Conservation (phyloP, 495 filamentous ascomycete genomes). For the Aspergillus affinis region DNA sequence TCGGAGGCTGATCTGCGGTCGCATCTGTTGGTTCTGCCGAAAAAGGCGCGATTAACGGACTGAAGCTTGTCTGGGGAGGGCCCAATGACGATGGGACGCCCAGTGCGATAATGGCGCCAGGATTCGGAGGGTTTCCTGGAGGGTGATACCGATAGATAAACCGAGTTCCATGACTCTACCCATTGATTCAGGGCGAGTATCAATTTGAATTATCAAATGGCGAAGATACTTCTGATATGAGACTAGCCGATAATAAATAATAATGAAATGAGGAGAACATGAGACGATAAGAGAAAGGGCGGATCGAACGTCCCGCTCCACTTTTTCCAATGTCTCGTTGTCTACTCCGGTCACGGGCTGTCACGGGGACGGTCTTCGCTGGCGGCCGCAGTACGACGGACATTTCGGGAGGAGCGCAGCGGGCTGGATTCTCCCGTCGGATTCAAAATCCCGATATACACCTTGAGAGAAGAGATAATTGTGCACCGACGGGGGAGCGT, state of each 20-base stretch:
- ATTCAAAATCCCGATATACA: not conserved
- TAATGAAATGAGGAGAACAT: not conserved
- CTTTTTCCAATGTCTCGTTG: not conserved
- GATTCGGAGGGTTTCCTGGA: not conserved
- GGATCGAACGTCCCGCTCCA: not conserved
- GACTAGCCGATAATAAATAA: not conserved
- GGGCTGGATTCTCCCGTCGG: not conserved
- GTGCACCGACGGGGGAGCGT: not conserved
- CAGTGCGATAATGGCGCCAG: not conserved
- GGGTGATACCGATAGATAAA: not conserved
- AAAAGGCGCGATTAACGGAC: not conserved
- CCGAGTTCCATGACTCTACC: not conserved
- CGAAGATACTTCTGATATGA: not conserved
- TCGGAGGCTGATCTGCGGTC: not conserved
- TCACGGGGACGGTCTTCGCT: not conserved
- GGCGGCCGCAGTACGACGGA: too few relatives aligned
- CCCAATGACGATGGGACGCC: not conserved
- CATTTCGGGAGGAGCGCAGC: too few relatives aligned
- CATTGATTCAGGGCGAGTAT: not conserved
- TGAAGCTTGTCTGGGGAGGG: slow-evolving; percentile 1
- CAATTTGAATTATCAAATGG: not conserved
- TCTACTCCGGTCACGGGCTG: not conserved
- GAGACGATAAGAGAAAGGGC: not conserved
- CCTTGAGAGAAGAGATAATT: not conserved
- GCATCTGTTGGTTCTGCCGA: not conserved